phyloP scores from a whole-genome alignment of 441 rosid species.

The Adansonia rubrostipa region DNA sequence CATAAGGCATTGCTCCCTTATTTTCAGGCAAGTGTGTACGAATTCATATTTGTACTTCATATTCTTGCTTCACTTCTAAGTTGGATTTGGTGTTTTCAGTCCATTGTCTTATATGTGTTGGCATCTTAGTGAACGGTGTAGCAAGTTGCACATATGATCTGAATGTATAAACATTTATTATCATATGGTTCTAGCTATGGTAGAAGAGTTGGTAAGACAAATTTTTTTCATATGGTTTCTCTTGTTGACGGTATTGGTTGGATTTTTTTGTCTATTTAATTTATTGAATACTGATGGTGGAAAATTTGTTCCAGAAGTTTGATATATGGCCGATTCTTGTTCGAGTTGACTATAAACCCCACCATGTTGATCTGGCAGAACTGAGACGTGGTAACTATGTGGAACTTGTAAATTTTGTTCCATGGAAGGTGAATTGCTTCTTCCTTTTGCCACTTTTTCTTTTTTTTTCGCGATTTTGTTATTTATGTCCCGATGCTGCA shows the following conservation, averaged over 20 bases:
- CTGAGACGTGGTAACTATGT: conserved; percentile 85
- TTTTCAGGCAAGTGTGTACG: conserved; percentile 73
- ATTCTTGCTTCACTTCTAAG: conserved; percentile 21
- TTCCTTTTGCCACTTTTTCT: neutral
- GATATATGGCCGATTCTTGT: conserved; percentile 83
- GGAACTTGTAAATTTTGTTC: conserved; percentile 94
- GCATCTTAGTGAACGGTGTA: conserved; percentile 10
- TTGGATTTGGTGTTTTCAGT: neutral
- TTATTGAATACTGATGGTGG: conserved; percentile 41
- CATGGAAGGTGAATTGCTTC: conserved; percentile 80
- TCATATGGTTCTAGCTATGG: neutral
- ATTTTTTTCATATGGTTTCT: neutral
- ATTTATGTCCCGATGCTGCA: neutral
- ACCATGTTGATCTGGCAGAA: conserved; percentile 87
- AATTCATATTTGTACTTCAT: conserved; percentile 19
- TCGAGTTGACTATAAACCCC: conserved; percentile 93
- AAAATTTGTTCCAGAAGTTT: conserved; percentile 69
- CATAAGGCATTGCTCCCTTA: conserved; percentile 96
- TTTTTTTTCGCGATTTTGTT: conserved; percentile 7
- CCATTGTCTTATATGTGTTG: neutral
- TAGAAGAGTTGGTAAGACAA: conserved; percentile 4
- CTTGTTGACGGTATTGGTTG: conserved; percentile 15
- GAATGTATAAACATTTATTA: neutral
- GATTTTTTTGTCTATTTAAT: conserved; percentile 30
- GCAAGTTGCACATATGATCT: neutral